Evolutionary conservation across 441 rosid genomes (phyloP).

Genomic region (Macaranga tanarius): DNA sequence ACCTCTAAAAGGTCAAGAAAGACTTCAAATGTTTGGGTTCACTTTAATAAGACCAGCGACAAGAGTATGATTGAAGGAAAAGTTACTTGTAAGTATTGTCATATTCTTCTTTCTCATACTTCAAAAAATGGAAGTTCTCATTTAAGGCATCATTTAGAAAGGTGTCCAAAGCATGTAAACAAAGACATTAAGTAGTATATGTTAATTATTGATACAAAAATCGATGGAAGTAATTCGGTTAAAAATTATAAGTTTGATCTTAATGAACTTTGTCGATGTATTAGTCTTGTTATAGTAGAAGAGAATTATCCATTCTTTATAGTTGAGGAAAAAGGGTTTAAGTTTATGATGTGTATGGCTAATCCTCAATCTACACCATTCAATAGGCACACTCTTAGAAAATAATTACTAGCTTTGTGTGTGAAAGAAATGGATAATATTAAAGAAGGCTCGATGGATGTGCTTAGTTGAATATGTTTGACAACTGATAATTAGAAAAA

Average conservation of each 20-base stretch:
- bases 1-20: no score
- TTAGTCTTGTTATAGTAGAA: background rate
- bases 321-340: background rate
- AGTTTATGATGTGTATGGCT: background rate
- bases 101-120: background rate
- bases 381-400: background rate
- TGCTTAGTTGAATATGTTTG: background rate
- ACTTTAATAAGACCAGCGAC: no score
- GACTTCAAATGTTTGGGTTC: no score
- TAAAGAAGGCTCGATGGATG: background rate
- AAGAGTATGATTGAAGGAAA: no score
- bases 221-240: no score
- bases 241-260: background rate
- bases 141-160: background rate
- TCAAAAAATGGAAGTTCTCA: background rate
- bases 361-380: background rate
- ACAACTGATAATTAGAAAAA: background rate
- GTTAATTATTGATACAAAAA: background rate
- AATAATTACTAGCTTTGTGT: background rate
- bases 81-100: background rate
- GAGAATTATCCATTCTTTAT: background rate
- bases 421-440: background rate
- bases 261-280: background rate
- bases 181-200: background rate
- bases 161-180: background rate